phyloP scores from a whole-genome alignment of 148 eudicot species.

The Rhododendron molle region DNA sequence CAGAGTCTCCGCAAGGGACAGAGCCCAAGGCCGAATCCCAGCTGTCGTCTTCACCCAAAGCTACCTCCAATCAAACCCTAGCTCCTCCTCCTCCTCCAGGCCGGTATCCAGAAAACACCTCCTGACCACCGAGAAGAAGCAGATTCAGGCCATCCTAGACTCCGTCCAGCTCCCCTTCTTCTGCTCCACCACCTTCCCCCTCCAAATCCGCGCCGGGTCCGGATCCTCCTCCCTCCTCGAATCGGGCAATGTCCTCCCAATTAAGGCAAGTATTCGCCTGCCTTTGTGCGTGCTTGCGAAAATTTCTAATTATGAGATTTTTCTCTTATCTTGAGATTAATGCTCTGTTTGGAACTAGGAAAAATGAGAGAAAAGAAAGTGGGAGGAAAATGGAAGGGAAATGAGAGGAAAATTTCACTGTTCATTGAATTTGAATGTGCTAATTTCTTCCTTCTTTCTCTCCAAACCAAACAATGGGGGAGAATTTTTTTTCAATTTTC shows the following conservation, averaged over 20 bases:
- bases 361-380: no score
- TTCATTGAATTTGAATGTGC: no score
- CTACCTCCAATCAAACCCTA: constrained; percentile 19
- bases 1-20: constrained; percentile 52
- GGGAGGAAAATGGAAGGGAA: no score
- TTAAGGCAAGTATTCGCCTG: constrained; percentile 34
- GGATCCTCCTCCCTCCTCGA: constrained; percentile 66
- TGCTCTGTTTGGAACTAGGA: no score
- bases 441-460: no score
- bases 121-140: constrained; percentile 66
- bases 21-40: constrained; percentile 85
- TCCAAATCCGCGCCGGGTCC: constrained; percentile 83
- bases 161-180: constrained; percentile 53
- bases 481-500: no score
- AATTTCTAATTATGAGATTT: neutral
- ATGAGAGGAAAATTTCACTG: no score
- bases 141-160: constrained; percentile 67
- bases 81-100: constrained; percentile 12
- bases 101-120: constrained; percentile 47
- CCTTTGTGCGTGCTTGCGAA: neutral
- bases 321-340: neutral
- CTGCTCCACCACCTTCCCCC: constrained; percentile 72
- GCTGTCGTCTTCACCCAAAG: constrained; percentile 61
- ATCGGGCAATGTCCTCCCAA: constrained; percentile 67
- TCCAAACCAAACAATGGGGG: no score